Percentiles rank a stretch among this genome's conserved stretches.
Evolutionary conservation across 179 eudicot species (phyloP).

Genomic region (Nepenthes alata): DNA sequence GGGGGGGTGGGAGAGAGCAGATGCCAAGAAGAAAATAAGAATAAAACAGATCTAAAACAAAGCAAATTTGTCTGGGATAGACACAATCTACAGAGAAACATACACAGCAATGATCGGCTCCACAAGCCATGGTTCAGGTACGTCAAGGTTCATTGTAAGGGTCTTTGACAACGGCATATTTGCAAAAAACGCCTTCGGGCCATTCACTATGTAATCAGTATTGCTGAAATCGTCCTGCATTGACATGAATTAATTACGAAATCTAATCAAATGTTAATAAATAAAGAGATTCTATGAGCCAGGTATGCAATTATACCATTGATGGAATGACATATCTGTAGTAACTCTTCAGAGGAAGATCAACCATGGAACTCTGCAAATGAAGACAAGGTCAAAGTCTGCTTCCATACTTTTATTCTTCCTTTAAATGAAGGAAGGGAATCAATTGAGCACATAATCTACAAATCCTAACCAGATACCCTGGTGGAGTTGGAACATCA

Average conservation of each 20-base stretch:
- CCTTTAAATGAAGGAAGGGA: too few species aligned
- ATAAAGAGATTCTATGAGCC: neutral
- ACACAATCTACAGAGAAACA: constrained; percentile 14
- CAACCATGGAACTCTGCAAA: constrained; percentile 91
- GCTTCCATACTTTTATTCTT: too few species aligned
- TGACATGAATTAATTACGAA: constrained; percentile 8
- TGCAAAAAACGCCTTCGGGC: constrained; percentile 94
- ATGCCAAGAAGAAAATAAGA: neutral
- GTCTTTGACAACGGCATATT: constrained; percentile 94
- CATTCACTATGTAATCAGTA: constrained; percentile 58
- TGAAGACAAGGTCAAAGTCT: neutral
- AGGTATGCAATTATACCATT: constrained; percentile 30
- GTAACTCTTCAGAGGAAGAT: constrained; percentile 93
- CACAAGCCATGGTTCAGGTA: constrained; percentile 98
- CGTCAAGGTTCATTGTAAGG: constrained; percentile 99
- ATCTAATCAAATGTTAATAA: neutral
- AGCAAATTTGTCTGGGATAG: neutral
- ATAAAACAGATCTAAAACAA: neutral
- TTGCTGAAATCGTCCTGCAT: constrained; percentile 91
- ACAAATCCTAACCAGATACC: too few species aligned
- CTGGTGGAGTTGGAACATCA: too few species aligned
- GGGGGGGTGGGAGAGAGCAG: too few species aligned
- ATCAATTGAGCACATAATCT: too few species aligned
- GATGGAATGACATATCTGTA: constrained; percentile 90
- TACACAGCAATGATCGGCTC: constrained; percentile 94